Base-by-base conservation (phyloP, 441 rosid species). In the Brassica balearica region DNA sequence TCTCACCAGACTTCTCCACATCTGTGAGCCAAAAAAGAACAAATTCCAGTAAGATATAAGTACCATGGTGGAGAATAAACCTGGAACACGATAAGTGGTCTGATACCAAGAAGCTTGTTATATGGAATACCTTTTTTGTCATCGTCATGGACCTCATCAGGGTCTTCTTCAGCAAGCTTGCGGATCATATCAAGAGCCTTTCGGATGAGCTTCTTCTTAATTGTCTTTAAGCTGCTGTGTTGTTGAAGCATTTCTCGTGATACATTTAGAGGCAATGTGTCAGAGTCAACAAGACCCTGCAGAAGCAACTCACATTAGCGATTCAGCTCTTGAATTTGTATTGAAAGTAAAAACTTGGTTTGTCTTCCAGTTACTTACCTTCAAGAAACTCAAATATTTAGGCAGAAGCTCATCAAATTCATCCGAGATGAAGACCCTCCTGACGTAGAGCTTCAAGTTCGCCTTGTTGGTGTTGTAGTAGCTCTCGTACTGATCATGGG, bases 271-370 rank as follows among this genome's bases (percentile, higher is more conserved):
- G 97, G 98, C 69, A 93, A 82, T 25, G 98, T 89, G 82, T 93
- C 98, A 2, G 98, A 95, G 86, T 95, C 99, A 83, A 95, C 95
- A 62, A 95, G 96, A 85, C 98, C 98, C 99, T 95, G 89, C 78
- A 75, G 70, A 82, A 79, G 58, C 58, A 20, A 60, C 69, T 66
- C 69, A 29, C 53, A 55, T 81, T 56, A 72, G 46, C 25, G 55
- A 58, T 8, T 65, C 29, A 25, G 58, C 29, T 46, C 10, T 8
- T 20, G 53, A 64, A 61, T 51, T 29, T 41, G 17, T 5, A 62
- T 14, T 51, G 59, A 68, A 51, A 8, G 41, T 19, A 55, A 17
- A 14, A 25, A 7, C 19, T 63, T 56, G 64, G 36, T 25, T 23
- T 60, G 7, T 32, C 23, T 68, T 76, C 43, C 6, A 5, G 19